These are phyloP conservation scores for Cryphonectria nitschkei DNA, from an alignment of 2,329 filamentous ascomycete species.

Conservation along the genomic window DNA sequence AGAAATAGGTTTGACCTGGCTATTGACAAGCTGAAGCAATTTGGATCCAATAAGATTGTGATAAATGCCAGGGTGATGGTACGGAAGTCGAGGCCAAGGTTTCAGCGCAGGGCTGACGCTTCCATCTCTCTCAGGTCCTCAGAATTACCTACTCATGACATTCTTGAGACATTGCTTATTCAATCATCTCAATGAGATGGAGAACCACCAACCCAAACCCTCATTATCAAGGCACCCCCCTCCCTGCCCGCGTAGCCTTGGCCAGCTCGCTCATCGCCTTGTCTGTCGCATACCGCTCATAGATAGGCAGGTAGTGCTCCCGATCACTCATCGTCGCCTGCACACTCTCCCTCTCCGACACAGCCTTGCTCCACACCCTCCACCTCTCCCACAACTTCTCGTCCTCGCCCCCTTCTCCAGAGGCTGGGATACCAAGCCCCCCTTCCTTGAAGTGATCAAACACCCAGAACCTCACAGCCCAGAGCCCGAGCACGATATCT, in stretches of 20 bases:
- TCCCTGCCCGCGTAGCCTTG: slow-evolving; percentile 64
- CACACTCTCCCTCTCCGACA: slow-evolving; percentile 63
- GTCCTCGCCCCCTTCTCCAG: slow-evolving; percentile 48
- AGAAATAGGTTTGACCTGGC: background rate
- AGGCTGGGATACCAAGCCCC: slow-evolving; percentile 47
- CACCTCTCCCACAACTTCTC: slow-evolving; percentile 65
- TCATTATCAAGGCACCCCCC: slow-evolving; percentile 57
- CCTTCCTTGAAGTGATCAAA: slow-evolving; percentile 72
- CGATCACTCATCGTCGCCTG: slow-evolving; percentile 67
- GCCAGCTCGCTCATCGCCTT: slow-evolving; percentile 62
- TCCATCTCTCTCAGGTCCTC: background rate
- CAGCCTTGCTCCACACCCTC: slow-evolving; percentile 62
- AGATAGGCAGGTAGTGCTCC: slow-evolving; percentile 68
- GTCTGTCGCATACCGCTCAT: slow-evolving; percentile 66
- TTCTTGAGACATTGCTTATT: background rate
- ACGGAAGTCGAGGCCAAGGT: background rate
- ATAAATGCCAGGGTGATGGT: background rate
- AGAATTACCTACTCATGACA: background rate
- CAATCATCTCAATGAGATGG: background rate
- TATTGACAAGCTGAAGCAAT: background rate
- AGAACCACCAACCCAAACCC: background rate
- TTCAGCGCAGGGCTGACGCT: background rate
- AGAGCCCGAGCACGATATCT: slow-evolving; percentile 71
- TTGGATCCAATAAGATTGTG: background rate
- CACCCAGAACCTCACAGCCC: slow-evolving; percentile 70